Evolutionary conservation across 352 stramenopile species (phyloP).

Genomic region (Globisporangium mamillatum): DNA sequence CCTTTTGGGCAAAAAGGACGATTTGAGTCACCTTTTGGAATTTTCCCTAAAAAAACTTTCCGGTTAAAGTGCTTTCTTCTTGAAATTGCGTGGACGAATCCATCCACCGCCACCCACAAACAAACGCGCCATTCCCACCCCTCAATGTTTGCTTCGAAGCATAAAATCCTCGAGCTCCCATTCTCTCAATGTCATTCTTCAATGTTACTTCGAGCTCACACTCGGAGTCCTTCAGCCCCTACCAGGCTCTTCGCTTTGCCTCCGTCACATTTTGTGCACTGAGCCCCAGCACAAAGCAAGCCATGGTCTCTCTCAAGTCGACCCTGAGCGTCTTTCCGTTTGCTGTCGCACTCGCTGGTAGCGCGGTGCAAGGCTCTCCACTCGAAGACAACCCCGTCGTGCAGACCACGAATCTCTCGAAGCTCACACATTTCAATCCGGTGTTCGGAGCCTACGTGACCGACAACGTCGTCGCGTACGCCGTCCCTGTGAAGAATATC

Average conservation of each 20-base stretch:
- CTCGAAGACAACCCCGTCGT: conserved; percentile 2
- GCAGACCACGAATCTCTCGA: background rate
- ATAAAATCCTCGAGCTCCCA: background rate
- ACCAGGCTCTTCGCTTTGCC: background rate
- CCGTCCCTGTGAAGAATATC: background rate
- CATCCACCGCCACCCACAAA: background rate
- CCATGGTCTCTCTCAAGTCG: background rate
- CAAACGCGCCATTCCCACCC: background rate
- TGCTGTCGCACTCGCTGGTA: background rate
- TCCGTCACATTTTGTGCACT: background rate
- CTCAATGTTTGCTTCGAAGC: background rate
- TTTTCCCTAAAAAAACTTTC: background rate
- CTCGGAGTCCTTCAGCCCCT: background rate
- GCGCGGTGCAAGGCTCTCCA: background rate
- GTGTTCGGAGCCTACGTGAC: background rate
- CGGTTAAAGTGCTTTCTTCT: background rate
- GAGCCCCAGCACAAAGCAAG: background rate
- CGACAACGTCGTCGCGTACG: background rate
- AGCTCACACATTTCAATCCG: conserved; percentile 4
- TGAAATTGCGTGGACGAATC: background rate
- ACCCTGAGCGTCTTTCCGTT: background rate
- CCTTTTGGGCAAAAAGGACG: no score
- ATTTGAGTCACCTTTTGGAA: no score
- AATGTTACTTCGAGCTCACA: background rate
- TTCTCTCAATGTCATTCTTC: background rate